Conservation (phyloP, 495 filamentous ascomycete species). For the Hypomontagnella submonticulosa region DNA sequence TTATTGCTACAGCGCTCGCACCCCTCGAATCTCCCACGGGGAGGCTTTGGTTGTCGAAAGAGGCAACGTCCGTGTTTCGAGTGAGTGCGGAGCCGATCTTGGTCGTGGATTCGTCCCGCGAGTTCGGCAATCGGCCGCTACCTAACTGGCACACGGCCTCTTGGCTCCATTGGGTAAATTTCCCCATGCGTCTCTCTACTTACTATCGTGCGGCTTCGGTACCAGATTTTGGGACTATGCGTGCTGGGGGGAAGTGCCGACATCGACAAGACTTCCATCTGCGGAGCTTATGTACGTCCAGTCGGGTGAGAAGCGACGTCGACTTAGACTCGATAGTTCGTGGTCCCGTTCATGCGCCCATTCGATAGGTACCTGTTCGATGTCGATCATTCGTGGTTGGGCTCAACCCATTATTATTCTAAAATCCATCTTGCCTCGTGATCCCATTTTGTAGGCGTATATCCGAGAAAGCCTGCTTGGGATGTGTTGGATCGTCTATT, state of each 20-base stretch:
- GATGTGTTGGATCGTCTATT: conserved; percentile 1
- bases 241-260: conserved; percentile 11
- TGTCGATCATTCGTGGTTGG: conserved; percentile 2
- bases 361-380: conserved; percentile 5
- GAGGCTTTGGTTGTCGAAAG: conserved; percentile 31
- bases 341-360: conserved; percentile 8
- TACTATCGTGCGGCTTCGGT: conserved; percentile 35
- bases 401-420: background rate
- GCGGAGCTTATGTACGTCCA: conserved; percentile 10
- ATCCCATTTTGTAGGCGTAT: background rate
- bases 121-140: conserved; percentile 45
- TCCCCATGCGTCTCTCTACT: conserved; percentile 30
- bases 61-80: conserved; percentile 45
- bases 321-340: conserved; percentile 19
- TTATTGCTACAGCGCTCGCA: conserved; percentile 23
- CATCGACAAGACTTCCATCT: conserved; percentile 16
- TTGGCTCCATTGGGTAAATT: conserved; percentile 42
- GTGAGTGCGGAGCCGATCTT: conserved; percentile 45
- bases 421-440: conserved; percentile 18
- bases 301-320: background rate
- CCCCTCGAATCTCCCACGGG: conserved; percentile 34
- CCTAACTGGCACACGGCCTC: conserved; percentile 41
- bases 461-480: conserved; percentile 6
- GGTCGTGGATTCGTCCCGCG: conserved; percentile 41
- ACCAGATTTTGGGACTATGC: conserved; percentile 24